Conservation (phyloP, 441 rosid species). For the Populus hybrid region DNA sequence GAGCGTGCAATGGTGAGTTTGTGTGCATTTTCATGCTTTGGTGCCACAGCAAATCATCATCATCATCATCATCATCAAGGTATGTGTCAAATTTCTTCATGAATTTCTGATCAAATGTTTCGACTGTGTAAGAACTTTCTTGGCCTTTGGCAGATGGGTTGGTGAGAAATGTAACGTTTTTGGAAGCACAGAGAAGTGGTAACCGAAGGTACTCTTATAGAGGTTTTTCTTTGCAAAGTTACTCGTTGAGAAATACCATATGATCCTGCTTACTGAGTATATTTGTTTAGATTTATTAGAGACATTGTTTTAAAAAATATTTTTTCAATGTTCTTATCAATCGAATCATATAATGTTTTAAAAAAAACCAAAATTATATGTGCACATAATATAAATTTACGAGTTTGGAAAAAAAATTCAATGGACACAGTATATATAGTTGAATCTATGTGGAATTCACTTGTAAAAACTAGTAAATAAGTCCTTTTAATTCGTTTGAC, state of each 20-base stretch:
- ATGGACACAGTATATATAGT: too few relatives aligned
- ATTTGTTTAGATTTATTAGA: not conserved
- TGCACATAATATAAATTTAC: not conserved
- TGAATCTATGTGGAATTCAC: not conserved
- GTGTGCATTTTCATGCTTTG: not conserved
- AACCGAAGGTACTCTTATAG: not conserved
- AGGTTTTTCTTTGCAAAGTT: not conserved
- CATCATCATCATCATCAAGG: not conserved
- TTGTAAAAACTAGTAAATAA: not conserved
- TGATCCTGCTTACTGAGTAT: not conserved
- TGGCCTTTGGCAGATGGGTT: not conserved
- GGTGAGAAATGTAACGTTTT: not conserved
- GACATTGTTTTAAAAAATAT: not conserved
- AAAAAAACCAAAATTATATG: too few relatives aligned
- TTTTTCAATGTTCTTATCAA: not conserved
- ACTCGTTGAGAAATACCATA: not conserved
- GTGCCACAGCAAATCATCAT: not conserved
- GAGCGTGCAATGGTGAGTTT: not conserved
- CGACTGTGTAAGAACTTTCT: not conserved
- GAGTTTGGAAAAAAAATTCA: too few relatives aligned
- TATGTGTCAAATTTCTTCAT: not conserved
- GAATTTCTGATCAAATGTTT: not conserved
- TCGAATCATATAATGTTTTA: not conserved
- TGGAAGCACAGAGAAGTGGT: not conserved
- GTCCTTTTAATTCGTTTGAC: not conserved